Evolutionary conservation across 148 eudicot species (phyloP).

Genomic region (Euryodendron excelsum): DNA sequence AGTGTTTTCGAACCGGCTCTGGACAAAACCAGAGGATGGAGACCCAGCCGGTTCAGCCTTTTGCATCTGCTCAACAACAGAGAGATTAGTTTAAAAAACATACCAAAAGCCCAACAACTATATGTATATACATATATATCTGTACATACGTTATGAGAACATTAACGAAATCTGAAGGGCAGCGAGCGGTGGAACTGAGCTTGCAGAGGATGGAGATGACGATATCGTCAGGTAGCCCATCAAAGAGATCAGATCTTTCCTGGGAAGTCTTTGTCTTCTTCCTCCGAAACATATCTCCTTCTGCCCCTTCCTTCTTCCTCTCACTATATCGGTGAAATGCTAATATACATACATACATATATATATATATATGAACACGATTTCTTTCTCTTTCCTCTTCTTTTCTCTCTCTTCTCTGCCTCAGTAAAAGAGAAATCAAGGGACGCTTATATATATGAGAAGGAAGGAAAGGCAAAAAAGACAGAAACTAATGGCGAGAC

Average conservation of each 20-base stretch:
- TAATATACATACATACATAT: background rate
- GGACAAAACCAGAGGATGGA: conserved; percentile 31
- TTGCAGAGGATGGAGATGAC: conserved; percentile 43
- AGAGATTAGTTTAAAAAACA: background rate
- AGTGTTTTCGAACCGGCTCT: conserved; percentile 29
- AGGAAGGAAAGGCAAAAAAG: background rate
- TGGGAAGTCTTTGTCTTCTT: background rate
- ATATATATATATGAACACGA: too few relatives aligned
- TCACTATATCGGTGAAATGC: background rate
- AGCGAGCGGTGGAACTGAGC: conserved; percentile 44
- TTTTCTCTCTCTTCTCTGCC: conserved; percentile 3
- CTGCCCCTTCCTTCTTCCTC: background rate
- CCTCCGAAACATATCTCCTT: background rate
- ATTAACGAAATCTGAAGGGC: conserved; percentile 51
- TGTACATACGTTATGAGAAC: conserved; percentile 42
- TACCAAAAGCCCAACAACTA: background rate
- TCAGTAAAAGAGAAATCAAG: conserved; percentile 1
- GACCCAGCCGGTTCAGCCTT: conserved; percentile 39
- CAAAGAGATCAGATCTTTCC: conserved; percentile 34
- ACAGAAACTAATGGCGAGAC: background rate
- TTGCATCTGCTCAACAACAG: conserved; percentile 36
- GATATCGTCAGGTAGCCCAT: conserved; percentile 53
- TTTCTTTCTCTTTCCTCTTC: background rate
- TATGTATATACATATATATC: too few relatives aligned
- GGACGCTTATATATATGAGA: conserved; percentile 6